Conservation (phyloP, 1,284 basidiomycete species). For the Tilletia indica region DNA sequence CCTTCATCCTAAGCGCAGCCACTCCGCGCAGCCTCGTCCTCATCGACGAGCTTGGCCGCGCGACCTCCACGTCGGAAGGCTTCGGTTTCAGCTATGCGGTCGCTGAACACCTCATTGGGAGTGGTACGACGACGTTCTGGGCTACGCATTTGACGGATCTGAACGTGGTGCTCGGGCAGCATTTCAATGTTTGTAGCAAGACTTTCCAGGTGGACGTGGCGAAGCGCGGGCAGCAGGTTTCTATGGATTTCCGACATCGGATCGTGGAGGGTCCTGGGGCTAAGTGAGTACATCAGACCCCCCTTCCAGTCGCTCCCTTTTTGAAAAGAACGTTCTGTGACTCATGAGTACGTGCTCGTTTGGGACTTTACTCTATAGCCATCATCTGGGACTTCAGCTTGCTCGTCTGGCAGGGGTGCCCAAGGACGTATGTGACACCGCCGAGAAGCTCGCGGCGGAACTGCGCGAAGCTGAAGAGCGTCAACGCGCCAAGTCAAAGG, state of each 20-base stretch:
- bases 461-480: conserved; percentile 1
- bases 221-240: neutral
- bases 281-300: no score
- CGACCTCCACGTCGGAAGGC: conserved; percentile 81
- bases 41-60: conserved; percentile 84
- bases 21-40: conserved; percentile 67
- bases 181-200: neutral
- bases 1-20: conserved; percentile 64
- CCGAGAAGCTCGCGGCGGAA: neutral
- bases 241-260: conserved; percentile 14
- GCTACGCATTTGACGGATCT: conserved; percentile 67
- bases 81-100: conserved; percentile 88
- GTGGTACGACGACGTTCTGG: conserved; percentile 79
- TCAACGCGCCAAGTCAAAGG: conserved; percentile 33
- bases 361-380: neutral
- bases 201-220: conserved; percentile 1
- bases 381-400: conserved; percentile 5
- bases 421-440: neutral
- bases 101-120: conserved; percentile 74
- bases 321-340: no score
- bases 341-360: neutral
- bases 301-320: neutral
- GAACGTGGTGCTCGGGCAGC: conserved; percentile 11
- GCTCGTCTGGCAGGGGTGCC: conserved; percentile 7
- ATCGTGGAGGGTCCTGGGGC: neutral